Percentiles rank a stretch among this genome's conserved stretches.
Conservation (phyloP, 345 rosid species). For the Salix arbutifolia region DNA sequence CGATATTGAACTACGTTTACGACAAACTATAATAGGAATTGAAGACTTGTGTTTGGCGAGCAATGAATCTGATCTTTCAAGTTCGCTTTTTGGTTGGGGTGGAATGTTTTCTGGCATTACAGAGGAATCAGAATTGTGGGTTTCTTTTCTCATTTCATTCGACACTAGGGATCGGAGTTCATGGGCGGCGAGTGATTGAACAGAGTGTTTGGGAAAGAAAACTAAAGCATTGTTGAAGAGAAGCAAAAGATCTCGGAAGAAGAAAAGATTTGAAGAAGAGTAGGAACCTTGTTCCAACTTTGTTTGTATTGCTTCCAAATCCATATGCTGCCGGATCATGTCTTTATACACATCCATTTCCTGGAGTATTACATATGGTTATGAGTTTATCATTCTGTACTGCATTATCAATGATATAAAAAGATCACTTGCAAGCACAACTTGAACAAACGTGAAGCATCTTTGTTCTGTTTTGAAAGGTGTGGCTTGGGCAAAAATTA, state of each 20-base stretch:
- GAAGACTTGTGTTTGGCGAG: constrained; percentile 41
- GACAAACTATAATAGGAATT: constrained; percentile 48
- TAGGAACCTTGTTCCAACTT: constrained; percentile 47
- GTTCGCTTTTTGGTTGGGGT: constrained; percentile 25
- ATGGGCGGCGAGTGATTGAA: constrained; percentile 45
- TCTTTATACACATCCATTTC: constrained; percentile 41
- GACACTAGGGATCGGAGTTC: constrained; percentile 45
- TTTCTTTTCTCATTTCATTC: constrained; percentile 32
- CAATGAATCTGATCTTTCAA: constrained; percentile 46
- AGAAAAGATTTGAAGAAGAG: constrained; percentile 32
- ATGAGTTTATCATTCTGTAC: background rate
- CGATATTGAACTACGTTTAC: constrained; percentile 47
- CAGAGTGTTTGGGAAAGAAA: constrained; percentile 51
- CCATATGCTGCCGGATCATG: constrained; percentile 56
- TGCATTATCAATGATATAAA: background rate
- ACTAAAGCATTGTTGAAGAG: constrained; percentile 58
- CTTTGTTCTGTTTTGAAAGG: background rate
- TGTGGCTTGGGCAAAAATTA: background rate
- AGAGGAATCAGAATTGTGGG: constrained; percentile 17
- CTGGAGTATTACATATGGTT: constrained; percentile 24
- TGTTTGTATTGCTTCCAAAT: constrained; percentile 47
- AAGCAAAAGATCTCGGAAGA: constrained; percentile 64
- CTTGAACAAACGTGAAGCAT: background rate
- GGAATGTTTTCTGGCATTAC: background rate
- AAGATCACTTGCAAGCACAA: background rate